These are phyloP conservation scores for Tuctoria greenei DNA, from an alignment of 176 grass and related monocot genomes.

Conservation along the genomic window DNA sequence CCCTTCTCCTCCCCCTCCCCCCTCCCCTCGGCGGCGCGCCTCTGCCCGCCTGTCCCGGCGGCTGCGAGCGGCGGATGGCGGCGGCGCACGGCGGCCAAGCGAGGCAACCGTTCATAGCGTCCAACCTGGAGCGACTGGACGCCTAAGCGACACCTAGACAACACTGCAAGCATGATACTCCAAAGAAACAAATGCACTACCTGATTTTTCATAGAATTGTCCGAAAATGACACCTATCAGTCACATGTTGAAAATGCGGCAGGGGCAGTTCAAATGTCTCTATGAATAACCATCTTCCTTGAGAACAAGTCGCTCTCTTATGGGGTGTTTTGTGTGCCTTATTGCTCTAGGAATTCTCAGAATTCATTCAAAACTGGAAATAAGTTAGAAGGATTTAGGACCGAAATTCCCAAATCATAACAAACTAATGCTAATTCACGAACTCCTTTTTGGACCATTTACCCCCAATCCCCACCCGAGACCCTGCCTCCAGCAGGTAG, in stretches of 20 bases:
- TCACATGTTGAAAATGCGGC: slow-evolving; percentile 21
- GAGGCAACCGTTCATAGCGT: no score
- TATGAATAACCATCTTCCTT: neutral
- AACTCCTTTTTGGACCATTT: neutral
- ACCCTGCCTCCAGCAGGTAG: neutral
- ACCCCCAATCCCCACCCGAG: neutral
- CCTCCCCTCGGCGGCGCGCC: no score
- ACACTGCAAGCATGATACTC: slow-evolving; percentile 19
- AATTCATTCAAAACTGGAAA: slow-evolving; percentile 1
- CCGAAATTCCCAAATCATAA: neutral
- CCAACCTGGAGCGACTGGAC: no score
- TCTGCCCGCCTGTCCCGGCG: no score
- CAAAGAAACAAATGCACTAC: neutral
- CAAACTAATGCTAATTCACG: neutral
- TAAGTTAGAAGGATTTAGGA: neutral
- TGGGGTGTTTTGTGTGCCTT: neutral
- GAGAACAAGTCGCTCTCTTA: neutral
- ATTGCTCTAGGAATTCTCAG: neutral
- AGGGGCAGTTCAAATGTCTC: slow-evolving; percentile 39
- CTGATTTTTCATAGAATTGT: neutral
- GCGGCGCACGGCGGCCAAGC: no score
- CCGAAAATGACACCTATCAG: slow-evolving; percentile 16
- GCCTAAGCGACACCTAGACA: no score
- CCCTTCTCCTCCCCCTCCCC: no score
- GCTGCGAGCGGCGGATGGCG: no score